Evolutionary conservation across 768 basidiomycete genomes (phyloP), one percentile per base, ranked within the genome.

Genomic region (Cyclocybe aegerita): DNA sequence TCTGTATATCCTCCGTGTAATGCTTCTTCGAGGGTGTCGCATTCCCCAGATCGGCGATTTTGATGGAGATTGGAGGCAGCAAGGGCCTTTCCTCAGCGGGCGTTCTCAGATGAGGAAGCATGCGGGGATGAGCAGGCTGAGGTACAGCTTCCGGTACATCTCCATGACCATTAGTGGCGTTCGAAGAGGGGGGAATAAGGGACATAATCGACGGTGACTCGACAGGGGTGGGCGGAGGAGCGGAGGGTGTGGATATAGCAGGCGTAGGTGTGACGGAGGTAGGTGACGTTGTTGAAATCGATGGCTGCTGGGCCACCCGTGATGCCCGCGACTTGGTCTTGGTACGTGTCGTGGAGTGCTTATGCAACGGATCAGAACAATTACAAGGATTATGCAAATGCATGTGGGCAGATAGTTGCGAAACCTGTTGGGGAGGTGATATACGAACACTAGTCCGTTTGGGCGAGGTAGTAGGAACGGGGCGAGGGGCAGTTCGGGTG

Each of bases 1-100:
- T 97, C 71, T 96, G 94, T 57, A 95, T 96, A 64, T 94, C 93
- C 62, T 95, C 93, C 7, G 93, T 96, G 65, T 83, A 97, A 65
- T 96, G 93, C 60, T 85, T 84, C 57, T 74, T 86, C n/a, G 90
- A 86, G 11, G 92, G 93, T 33, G 93, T 94, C 17, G 93, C 94
- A 65, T 97, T 97, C 17, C 93, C 93, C 39, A 97, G 73, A 71
- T 97, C 93, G 30, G 93, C 93, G 54, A 97, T 94, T 77, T 97
- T 96, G 63, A 97, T 80, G 14, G 81, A 85, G 57, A 97, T 84
- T 2, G 81, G 80, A 12, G 75, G 77, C 14, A 60, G 48, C 29
- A 36, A 40, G 30, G 48, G 42, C 38, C 50, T 29, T 48, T 64
- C 46, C 49, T 52, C 56, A 38, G 46, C 32, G 30, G 56, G 56